Percentiles rank a stretch among this genome's conserved stretches.
phyloP scores from a whole-genome alignment of 192 early-diverging fungal genomes.

The Allomyces javanicus region DNA sequence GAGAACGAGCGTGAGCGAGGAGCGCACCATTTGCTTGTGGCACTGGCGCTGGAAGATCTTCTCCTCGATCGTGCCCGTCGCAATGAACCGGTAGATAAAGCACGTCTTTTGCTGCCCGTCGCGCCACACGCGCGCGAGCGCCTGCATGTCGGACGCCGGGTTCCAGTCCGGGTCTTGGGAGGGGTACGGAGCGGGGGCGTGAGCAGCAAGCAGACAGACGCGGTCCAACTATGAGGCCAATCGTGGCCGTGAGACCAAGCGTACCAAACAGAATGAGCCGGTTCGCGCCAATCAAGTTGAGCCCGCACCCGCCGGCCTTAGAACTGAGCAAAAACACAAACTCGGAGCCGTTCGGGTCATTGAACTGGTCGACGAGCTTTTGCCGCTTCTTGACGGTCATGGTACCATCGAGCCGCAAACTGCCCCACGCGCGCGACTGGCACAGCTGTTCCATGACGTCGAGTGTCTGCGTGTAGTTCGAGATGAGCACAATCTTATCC shows the following conservation, averaged over 20 bases:
- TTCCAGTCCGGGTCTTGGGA: conserved; percentile 62
- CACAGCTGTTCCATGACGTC: conserved; percentile 88
- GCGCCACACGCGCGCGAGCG: conserved; percentile 74
- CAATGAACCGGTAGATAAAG: conserved; percentile 94
- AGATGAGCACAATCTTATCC: conserved; percentile 96
- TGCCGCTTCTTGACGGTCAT: conserved; percentile 85
- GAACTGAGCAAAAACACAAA: conserved; percentile 92
- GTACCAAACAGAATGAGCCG: conserved; percentile 81
- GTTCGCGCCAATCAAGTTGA: conserved; percentile 97
- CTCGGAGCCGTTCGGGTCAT: conserved; percentile 62
- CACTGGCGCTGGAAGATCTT: conserved; percentile 95
- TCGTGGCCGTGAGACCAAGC: no score
- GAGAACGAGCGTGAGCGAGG: not conserved
- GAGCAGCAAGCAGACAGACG: not conserved
- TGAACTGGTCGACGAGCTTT: conserved; percentile 89
- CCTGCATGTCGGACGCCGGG: conserved; percentile 91
- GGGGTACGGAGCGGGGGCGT: not conserved
- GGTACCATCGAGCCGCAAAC: conserved; percentile 72
- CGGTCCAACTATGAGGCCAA: not conserved
- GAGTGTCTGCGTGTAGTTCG: conserved; percentile 96
- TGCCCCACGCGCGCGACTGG: conserved; percentile 36
- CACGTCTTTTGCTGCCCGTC: conserved; percentile 54
- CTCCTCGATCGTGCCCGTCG: conserved; percentile 95
- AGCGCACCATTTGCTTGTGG: conserved; percentile 32
- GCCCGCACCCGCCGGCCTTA: conserved; percentile 96